Percentiles rank a stretch among this genome's conserved stretches.
Conservation (phyloP, 805 yeast genomes). For the Saccharomycopsis sp. region DNA sequence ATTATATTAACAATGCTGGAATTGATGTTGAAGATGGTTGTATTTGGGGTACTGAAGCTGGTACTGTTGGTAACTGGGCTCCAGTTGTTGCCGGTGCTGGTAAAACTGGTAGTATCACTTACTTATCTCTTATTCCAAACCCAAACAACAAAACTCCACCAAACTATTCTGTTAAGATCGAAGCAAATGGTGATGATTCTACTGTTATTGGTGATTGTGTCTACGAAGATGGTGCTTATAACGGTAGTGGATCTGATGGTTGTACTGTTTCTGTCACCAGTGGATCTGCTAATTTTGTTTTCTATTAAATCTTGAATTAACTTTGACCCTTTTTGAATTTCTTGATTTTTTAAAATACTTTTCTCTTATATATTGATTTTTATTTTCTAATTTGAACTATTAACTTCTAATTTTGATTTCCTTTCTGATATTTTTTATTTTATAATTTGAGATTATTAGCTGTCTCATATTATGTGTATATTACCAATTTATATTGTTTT, state of each 20-base stretch:
- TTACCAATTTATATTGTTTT: too few relatives aligned
- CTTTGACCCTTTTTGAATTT: neutral
- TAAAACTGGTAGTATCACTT: slow-evolving; percentile 45
- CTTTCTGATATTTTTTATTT: too few relatives aligned
- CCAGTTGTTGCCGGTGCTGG: slow-evolving; percentile 77
- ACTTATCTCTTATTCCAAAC: slow-evolving; percentile 67
- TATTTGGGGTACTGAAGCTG: slow-evolving; percentile 77
- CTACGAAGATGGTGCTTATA: slow-evolving; percentile 70
- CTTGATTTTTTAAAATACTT: too few relatives aligned
- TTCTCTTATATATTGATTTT: neutral
- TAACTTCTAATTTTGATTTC: too few relatives aligned
- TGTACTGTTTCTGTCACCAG: slow-evolving; percentile 63
- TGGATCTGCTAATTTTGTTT: slow-evolving; percentile 53
- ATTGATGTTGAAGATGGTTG: slow-evolving; percentile 85
- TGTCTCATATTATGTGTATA: too few relatives aligned
- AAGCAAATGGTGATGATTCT: slow-evolving; percentile 50
- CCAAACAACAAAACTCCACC: slow-evolving; percentile 50
- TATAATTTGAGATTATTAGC: too few relatives aligned
- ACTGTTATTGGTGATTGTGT: slow-evolving; percentile 59
- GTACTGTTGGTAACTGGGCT: slow-evolving; percentile 93
- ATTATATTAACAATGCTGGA: slow-evolving; percentile 96
- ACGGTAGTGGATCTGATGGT: slow-evolving; percentile 55
- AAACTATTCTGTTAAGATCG: slow-evolving; percentile 69
- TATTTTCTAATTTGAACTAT: too few relatives aligned
- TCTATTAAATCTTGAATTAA: too few relatives aligned